Base-by-base conservation (phyloP, 1,139 yeast genomes). In the Kurtzmaniella natalensis region DNA sequence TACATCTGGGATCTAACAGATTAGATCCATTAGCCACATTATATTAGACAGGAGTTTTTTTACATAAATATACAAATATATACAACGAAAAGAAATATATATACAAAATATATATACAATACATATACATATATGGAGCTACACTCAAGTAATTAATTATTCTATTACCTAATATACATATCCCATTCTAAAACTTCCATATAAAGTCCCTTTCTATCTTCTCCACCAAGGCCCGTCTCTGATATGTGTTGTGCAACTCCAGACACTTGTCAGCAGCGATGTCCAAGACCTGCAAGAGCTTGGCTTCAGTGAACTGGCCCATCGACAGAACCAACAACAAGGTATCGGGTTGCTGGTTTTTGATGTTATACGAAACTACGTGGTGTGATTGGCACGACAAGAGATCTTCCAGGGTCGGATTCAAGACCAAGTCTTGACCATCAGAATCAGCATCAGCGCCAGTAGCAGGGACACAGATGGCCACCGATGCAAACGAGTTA, bases 241-340 rank as follows among this genome's bases (percentile, higher is more conserved):
- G 70, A 28, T 78, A 59, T 6, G 51, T 43, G 22, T 47, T 46
- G 50, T 78, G 81, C 6, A 71, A 46, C 13, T 47, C 41, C 29
- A 70, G 66, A 39, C 81, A 72, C 23, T 64, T 66, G 7, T 49
- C 43, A 16, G 73, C 75, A 8, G 79, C 78, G 21, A 43, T 34
- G 33, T 75, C 72, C 15, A 81, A 51, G 4, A 73, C 70, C 4
- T 57, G 48, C 30, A 75, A 65, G 25, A 87, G 53, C 42, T 78
- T 70, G 0, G 64, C 55, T 46, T 83, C 77, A 2, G 72, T 62
- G 48, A 87, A 87, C 3, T 62, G 59, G 2, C 97, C 96, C 33
- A 70, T 62, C 37, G 92, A 81, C 42, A 88, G 96, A 37, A 81
- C 62, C 31, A 79, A 60, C 16, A 89, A 55, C 7, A 89, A 53